Percentiles rank a stretch among this genome's conserved stretches.
Evolutionary conservation across 345 rosid genomes (phyloP).

Genomic region (Eucalyptus regnans): DNA sequence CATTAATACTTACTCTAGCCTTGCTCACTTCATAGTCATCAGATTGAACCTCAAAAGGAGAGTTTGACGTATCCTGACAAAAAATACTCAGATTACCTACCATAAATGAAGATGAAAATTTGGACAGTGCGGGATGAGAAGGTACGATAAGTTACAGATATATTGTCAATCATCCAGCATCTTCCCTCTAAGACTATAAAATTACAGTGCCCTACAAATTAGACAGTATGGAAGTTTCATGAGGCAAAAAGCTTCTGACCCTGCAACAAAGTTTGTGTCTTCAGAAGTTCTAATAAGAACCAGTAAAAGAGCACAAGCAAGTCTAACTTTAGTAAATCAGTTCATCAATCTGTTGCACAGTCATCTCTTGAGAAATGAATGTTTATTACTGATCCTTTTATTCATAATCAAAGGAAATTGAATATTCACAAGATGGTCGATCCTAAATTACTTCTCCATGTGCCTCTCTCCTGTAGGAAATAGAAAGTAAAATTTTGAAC

Average conservation of each 20-base stretch:
- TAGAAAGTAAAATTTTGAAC: not conserved
- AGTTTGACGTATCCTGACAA: constrained; percentile 29
- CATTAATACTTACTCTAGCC: constrained; percentile 14
- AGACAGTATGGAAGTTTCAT: not conserved
- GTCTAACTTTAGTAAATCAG: not conserved
- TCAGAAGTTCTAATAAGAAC: not conserved
- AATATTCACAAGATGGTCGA: not conserved
- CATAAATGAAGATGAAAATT: not conserved
- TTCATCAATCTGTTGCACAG: not conserved
- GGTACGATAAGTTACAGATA: not conserved
- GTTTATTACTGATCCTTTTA: not conserved
- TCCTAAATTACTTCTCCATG: not conserved
- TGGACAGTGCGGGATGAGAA: not conserved
- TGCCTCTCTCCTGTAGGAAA: not conserved
- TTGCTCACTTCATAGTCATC: constrained; percentile 9
- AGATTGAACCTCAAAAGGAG: constrained; percentile 14
- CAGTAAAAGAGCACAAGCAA: not conserved
- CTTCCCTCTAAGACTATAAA: not conserved
- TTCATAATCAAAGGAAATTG: not conserved
- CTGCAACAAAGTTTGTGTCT: not conserved
- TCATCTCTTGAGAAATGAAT: not conserved
- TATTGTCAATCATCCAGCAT: not conserved
- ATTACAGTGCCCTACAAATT: not conserved
- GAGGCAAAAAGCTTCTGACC: not conserved
- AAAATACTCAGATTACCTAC: not conserved